A percentile compares a stretch with the other conserved stretches of the same genome.
Evolutionary conservation across 306 rosid genomes (phyloP).

Genomic region (Fragaria nilgerrensis): DNA sequence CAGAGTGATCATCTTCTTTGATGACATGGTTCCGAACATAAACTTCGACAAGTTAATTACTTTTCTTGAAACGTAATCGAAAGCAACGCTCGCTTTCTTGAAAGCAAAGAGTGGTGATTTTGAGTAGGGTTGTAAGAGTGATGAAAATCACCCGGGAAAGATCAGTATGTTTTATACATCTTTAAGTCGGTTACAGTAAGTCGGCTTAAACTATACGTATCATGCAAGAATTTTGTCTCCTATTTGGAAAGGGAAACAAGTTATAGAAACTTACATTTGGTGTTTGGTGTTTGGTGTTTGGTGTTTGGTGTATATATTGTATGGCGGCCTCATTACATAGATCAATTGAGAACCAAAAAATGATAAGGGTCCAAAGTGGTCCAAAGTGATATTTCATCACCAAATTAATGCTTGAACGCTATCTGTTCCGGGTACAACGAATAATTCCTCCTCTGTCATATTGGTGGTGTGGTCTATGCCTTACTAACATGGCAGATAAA

Average conservation of each 20-base stretch:
- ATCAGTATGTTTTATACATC: background rate
- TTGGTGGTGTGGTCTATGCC: no score
- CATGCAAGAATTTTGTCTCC: background rate
- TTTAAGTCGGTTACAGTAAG: background rate
- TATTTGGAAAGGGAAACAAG: background rate
- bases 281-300: no score
- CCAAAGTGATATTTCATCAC: no score
- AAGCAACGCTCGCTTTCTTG: background rate
- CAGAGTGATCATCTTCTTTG: constrained; percentile 1
- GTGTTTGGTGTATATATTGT: background rate
- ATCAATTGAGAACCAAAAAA: no score
- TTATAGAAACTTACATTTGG: background rate
- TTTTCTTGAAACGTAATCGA: background rate
- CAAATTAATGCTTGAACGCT: no score
- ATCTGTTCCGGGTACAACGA: no score
- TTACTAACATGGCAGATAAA: no score
- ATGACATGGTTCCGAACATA: background rate
- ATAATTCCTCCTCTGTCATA: no score
- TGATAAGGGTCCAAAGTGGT: no score
- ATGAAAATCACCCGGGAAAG: background rate
- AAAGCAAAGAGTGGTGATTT: background rate
- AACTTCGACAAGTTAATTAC: background rate
- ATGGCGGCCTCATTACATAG: background rate
- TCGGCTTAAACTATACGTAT: background rate
- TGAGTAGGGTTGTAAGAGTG: background rate